Evolutionary conservation across 2,329 filamentous ascomycete species (phyloP), one percentile per base, ranked within the genome.

Genomic region (Arthrobotrys conoides): DNA sequence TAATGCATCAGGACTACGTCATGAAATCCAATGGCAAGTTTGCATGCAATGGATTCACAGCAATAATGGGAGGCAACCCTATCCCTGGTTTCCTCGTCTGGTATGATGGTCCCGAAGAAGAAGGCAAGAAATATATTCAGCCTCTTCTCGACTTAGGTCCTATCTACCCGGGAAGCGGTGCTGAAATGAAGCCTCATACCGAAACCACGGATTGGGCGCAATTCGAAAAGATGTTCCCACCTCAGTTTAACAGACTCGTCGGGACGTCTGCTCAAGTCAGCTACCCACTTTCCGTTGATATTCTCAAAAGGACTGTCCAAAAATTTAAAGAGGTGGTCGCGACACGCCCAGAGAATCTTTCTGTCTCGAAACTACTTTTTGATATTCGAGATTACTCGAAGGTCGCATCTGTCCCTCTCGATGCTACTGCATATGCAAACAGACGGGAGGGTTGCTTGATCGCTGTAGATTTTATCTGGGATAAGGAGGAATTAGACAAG

Each of bases 341-440:
- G 2, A 49, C 33, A n/a, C 48, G 49, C 20, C 75, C 75, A 5
- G 68, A 78, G 46, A 68, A 69, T 27, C 53, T 78, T 5, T 48
- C 18, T 3, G 55, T 65, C 14, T 78, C 75, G 20, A 78, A 72
- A 48, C 41, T 78, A n/a, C 30, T 78, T 16, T 16, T 69, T 20
- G 75, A 78, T 41, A 53, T 78, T 46, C 61, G 75, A 44, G 75
- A 78, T 53, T 78, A 69, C 27, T 64, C 27, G 3, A 72, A 78
- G 38, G 64, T 78, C 14, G 63, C 75, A 41, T 53, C 68, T 4
- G 63, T 78, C 36, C 75, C 75, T 1, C 57, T 72, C 16, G 75
- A 78, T 65, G 68, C 75, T 10, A 78, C 75, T n/a, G 75, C 75
- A 3, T 78, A 78, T 24, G 75, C 75, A 2, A 72, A 72, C 22